phyloP scores from a whole-genome alignment of 306 rosid genomes.

The Psophocarpus tetragonolobus region DNA sequence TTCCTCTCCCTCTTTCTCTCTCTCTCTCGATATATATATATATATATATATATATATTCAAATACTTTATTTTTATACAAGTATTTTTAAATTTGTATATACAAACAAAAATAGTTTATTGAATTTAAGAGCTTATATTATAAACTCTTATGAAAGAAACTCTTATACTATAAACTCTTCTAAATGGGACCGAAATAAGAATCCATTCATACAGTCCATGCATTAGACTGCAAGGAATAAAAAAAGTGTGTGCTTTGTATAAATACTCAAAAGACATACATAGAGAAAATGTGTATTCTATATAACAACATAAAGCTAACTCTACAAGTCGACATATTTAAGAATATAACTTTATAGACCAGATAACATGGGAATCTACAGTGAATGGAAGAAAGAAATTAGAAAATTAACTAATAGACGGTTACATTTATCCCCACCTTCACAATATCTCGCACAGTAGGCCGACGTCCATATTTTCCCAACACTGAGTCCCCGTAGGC shows the following conservation, averaged over 20 bases:
- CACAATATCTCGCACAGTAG: conserved; percentile 72
- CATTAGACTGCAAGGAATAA: conserved; percentile 5
- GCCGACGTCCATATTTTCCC: conserved; percentile 77
- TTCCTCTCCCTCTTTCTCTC: too few species aligned
- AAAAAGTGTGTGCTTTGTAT: background rate
- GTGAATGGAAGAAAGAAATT: background rate
- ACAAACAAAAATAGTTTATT: too few species aligned
- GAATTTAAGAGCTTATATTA: too few species aligned
- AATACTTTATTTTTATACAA: too few species aligned
- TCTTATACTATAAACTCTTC: too few species aligned
- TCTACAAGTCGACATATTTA: conserved; percentile 3
- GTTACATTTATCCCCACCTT: conserved; percentile 55
- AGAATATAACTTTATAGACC: background rate
- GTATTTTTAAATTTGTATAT: too few species aligned
- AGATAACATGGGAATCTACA: conserved; percentile 17
- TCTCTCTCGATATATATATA: too few species aligned
- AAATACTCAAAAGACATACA: background rate
- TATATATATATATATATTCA: too few species aligned
- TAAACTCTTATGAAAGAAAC: too few species aligned
- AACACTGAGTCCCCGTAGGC: conserved; percentile 81
- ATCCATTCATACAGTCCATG: background rate
- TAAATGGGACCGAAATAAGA: too few species aligned
- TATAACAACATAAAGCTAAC: conserved; percentile 8
- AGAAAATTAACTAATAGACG: conserved; percentile 9
- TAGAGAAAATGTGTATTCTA: background rate